Evolutionary conservation across 148 eudicot genomes (phyloP).

Genomic region (Chenopodium album): DNA sequence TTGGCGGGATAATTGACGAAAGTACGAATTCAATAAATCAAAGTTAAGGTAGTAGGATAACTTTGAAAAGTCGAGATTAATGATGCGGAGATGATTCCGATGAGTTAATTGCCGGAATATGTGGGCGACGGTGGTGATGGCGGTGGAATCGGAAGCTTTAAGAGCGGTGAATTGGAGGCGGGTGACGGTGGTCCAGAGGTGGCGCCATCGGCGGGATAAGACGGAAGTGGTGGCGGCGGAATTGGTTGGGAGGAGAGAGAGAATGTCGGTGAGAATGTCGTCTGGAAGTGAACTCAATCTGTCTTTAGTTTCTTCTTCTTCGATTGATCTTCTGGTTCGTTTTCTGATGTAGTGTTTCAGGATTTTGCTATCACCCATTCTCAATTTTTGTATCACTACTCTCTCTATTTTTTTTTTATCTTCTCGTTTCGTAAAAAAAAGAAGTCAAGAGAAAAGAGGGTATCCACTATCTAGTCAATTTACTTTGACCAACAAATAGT

Average conservation of each 20-base stretch:
- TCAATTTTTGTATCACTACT: neutral
- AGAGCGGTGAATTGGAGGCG: neutral
- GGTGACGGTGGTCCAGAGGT: conserved; percentile 11
- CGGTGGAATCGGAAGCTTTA: neutral
- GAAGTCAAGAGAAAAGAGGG: too few relatives aligned
- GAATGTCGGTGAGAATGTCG: neutral
- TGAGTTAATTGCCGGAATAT: neutral
- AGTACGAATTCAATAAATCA: neutral
- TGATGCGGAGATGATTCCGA: neutral
- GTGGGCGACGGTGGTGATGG: neutral
- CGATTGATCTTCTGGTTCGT: too few relatives aligned
- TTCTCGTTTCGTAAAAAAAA: too few relatives aligned
- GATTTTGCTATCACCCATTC: too few relatives aligned
- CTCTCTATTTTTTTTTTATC: neutral
- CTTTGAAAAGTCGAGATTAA: neutral
- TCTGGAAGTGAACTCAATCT: conserved; percentile 7
- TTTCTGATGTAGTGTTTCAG: too few relatives aligned
- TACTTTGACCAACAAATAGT: too few relatives aligned
- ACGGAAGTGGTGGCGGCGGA: conserved; percentile 12
- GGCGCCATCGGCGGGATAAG: conserved; percentile 5
- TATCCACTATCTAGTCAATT: too few relatives aligned
- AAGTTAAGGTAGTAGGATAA: too few relatives aligned
- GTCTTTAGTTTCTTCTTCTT: neutral
- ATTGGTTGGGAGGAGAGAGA: conserved; percentile 14
- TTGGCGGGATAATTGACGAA: neutral